These are phyloP conservation scores for Dactylella cylindrospora DNA, from an alignment of 2,329 filamentous ascomycete genomes.

Conservation along the genomic window DNA sequence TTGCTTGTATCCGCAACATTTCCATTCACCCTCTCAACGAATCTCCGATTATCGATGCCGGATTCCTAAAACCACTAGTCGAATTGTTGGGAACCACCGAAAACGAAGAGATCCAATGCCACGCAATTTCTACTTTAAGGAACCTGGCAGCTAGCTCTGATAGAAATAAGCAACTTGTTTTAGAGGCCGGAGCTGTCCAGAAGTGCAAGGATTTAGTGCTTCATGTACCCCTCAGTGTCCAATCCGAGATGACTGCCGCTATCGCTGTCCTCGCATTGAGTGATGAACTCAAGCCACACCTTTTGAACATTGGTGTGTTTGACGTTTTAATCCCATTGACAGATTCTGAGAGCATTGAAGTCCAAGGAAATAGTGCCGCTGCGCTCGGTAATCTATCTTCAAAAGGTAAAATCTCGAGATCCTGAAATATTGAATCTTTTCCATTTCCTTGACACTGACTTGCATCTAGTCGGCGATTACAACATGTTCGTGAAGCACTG, in stretches of 20 bases:
- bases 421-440: neutral
- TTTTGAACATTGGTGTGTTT: slow-evolving; percentile 89
- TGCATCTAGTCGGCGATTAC: slow-evolving; percentile 80
- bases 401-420: slow-evolving; percentile 67
- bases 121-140: slow-evolving; percentile 92
- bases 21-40: slow-evolving; percentile 98
- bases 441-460: slow-evolving; percentile 21
- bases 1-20: slow-evolving; percentile 97
- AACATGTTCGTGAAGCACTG: slow-evolving; percentile 93
- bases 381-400: slow-evolving; percentile 94
- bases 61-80: slow-evolving; percentile 89
- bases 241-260: slow-evolving; percentile 99
- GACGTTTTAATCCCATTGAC: slow-evolving; percentile 95
- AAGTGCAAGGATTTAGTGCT: slow-evolving; percentile 98
- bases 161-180: slow-evolving; percentile 94
- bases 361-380: slow-evolving; percentile 96
- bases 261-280: slow-evolving; percentile 94
- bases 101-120: slow-evolving; percentile 98
- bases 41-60: slow-evolving; percentile 96
- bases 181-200: slow-evolving; percentile 93
- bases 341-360: slow-evolving; percentile 92
- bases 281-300: slow-evolving; percentile 89
- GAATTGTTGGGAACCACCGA: slow-evolving; percentile 92
- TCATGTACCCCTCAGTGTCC: slow-evolving; percentile 87
- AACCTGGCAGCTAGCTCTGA: slow-evolving; percentile 97